phyloP scores from a whole-genome alignment of 306 rosid species.

The Gastrolobium villosum region DNA sequence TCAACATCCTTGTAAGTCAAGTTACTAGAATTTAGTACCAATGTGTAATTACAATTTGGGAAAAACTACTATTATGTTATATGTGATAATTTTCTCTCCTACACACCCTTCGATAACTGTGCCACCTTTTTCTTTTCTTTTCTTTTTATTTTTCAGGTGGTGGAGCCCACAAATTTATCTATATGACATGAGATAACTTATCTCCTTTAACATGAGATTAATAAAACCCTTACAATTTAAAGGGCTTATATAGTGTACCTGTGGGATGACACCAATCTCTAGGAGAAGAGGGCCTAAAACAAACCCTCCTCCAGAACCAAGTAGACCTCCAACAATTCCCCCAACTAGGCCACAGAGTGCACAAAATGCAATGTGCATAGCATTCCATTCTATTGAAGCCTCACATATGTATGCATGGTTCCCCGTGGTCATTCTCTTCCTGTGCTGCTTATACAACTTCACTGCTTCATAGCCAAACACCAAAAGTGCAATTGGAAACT shows the following conservation, averaged over 20 bases:
- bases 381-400: conserved; percentile 90
- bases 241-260: conserved; percentile 50
- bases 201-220: too few species aligned
- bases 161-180: too few species aligned
- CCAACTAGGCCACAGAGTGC: conserved; percentile 84
- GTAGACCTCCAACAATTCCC: conserved; percentile 83
- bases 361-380: conserved; percentile 69
- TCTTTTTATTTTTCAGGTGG: too few species aligned
- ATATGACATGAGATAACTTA: too few species aligned
- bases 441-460: conserved; percentile 73
- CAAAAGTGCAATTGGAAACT: conserved; percentile 78
- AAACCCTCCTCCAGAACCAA: conserved; percentile 96
- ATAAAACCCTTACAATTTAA: too few species aligned
- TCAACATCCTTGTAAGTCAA: background rate
- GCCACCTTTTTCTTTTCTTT: too few species aligned
- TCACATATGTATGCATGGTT: conserved; percentile 70
- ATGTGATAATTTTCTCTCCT: too few species aligned
- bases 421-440: conserved; percentile 70
- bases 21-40: background rate
- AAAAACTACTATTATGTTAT: too few species aligned
- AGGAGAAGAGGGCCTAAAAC: conserved; percentile 88
- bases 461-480: conserved; percentile 83
- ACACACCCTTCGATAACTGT: too few species aligned
- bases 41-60: too few species aligned
- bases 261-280: conserved; percentile 93